Evolutionary conservation across 163 green algal species (phyloP).

Genomic region (Dunaliella salina): DNA sequence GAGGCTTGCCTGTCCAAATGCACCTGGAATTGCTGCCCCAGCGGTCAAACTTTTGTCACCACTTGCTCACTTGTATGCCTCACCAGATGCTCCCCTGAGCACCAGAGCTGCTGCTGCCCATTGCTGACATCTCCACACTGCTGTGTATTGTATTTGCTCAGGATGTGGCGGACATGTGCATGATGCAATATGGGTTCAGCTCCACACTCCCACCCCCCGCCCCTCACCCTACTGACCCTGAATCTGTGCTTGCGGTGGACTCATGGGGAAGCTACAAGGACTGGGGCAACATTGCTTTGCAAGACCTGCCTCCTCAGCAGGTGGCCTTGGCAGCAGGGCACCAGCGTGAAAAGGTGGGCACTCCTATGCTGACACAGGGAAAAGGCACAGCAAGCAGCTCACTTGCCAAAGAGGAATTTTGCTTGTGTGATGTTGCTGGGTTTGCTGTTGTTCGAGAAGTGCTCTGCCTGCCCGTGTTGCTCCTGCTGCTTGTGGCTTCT

Average conservation of each 20-base stretch:
- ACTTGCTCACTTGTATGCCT: too few relatives aligned
- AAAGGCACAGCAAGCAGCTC: too few relatives aligned
- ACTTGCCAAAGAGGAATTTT: too few relatives aligned
- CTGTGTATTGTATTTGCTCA: neutral
- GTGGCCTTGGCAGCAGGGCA: neutral
- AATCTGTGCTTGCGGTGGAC: neutral
- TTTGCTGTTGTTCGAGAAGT: neutral
- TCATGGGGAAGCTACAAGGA: constrained; percentile 2
- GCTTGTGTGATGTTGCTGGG: too few relatives aligned
- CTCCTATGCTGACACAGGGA: neutral
- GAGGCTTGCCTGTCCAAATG: too few relatives aligned
- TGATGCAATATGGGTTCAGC: constrained; percentile 1
- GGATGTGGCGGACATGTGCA: neutral
- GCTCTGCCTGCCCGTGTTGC: too few relatives aligned
- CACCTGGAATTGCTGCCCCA: too few relatives aligned
- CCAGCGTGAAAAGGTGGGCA: neutral
- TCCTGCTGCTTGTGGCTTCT: too few relatives aligned
- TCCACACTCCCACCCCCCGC: neutral
- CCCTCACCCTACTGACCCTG: neutral
- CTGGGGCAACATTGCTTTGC: neutral
- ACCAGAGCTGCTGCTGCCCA: too few relatives aligned
- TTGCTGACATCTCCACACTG: too few relatives aligned
- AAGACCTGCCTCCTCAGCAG: neutral
- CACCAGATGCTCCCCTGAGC: too few relatives aligned
- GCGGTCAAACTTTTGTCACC: too few relatives aligned